A percentile compares a stretch with the other conserved stretches of the same genome.
Evolutionary conservation across 2,329 filamentous ascomycete genomes (phyloP).

Genomic region (Cladobotryum protrusum): DNA sequence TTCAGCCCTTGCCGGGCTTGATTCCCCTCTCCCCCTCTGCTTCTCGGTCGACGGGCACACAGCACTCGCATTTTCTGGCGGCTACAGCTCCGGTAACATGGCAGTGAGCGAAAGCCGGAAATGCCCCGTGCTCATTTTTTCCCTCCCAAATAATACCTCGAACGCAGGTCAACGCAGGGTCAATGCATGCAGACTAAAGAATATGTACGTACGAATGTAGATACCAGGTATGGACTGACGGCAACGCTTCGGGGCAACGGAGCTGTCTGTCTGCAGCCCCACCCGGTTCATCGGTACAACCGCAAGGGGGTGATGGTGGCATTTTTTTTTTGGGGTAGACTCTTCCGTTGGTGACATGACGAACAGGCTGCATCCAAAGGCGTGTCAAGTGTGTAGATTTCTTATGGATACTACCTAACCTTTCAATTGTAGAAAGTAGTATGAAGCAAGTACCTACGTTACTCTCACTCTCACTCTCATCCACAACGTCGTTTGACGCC

Average conservation of each 20-base stretch:
- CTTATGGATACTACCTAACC: not conserved
- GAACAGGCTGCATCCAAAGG: no score
- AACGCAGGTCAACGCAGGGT: not conserved
- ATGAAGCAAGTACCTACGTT: no score
- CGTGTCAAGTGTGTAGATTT: no score
- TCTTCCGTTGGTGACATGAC: no score
- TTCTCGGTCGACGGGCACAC: constrained; percentile 8
- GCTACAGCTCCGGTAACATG: constrained; percentile 8
- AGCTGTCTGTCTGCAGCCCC: constrained; percentile 5
- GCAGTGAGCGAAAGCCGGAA: not conserved
- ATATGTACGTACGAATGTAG: no score
- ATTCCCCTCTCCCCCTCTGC: not conserved
- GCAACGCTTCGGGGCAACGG: constrained; percentile 11
- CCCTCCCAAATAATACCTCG: not conserved
- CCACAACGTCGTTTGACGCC: no score
- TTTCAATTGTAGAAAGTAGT: not conserved
- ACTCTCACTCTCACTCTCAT: no score
- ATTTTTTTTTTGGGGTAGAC: no score
- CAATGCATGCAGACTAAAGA: not conserved
- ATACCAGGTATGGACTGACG: not conserved
- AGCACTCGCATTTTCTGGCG: not conserved
- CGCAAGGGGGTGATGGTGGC: not conserved
- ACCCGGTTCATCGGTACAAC: constrained; percentile 5
- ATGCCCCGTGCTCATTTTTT: not conserved
- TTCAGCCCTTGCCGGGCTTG: no score